Evolutionary conservation across 2,329 filamentous ascomycete genomes (phyloP).

Genomic region (Arthroderma sp.): DNA sequence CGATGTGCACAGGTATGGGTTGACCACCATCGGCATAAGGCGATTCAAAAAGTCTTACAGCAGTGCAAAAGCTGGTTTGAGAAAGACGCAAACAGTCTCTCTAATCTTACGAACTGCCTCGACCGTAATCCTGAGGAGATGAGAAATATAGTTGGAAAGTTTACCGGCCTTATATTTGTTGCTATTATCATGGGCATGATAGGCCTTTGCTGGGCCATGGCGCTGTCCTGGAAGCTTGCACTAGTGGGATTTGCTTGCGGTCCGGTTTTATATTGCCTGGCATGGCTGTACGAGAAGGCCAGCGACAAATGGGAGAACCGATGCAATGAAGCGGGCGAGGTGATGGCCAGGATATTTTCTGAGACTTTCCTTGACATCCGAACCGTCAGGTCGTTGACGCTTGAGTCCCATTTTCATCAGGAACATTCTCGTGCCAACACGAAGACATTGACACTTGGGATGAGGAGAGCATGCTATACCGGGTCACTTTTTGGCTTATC

Average conservation of each 20-base stretch:
- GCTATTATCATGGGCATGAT: slow-evolving; percentile 53
- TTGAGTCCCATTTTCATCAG: slow-evolving; percentile 56
- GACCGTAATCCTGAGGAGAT: slow-evolving; percentile 80
- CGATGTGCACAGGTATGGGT: slow-evolving; percentile 63
- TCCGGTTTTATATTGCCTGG: slow-evolving; percentile 54
- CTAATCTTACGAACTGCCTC: slow-evolving; percentile 54
- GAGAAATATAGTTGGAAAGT: slow-evolving; percentile 66
- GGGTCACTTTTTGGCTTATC: slow-evolving; percentile 67
- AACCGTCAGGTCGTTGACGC: slow-evolving; percentile 59
- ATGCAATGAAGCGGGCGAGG: slow-evolving; percentile 50
- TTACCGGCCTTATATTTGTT: slow-evolving; percentile 56
- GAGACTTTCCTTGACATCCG: slow-evolving; percentile 70
- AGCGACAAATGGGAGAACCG: slow-evolving; percentile 59
- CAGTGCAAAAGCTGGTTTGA: slow-evolving; percentile 76
- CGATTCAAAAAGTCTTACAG: slow-evolving; percentile 55
- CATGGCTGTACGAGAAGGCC: slow-evolving; percentile 50
- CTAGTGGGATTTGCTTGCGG: slow-evolving; percentile 58
- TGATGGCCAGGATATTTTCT: slow-evolving; percentile 49
- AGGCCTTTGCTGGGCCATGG: slow-evolving; percentile 62
- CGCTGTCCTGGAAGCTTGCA: slow-evolving; percentile 66
- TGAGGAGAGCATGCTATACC: slow-evolving; percentile 52
- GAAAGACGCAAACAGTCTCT: slow-evolving; percentile 48
- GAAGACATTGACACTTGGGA: slow-evolving; percentile 46
- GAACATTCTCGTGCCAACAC: slow-evolving; percentile 47
- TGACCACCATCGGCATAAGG: slow-evolving; percentile 53